Base-by-base conservation (phyloP, 1,139 yeast genomes). In the Pichia sp. region DNA sequence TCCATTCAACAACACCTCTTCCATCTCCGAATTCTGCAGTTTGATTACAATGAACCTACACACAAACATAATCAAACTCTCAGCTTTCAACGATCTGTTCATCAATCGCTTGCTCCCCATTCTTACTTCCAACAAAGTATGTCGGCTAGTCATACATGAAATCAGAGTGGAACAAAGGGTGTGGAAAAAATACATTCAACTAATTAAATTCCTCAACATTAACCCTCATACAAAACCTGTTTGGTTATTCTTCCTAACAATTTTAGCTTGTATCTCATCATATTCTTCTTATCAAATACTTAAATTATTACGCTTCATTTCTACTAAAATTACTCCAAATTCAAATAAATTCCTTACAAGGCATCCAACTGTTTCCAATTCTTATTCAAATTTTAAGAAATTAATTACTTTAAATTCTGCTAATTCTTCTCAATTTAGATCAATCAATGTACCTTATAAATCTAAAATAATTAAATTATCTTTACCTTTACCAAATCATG, bases 381-480 rank as follows among this genome's bases (percentile, higher is more conserved):
- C 40, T n/a, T 25, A 31, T 14, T 10, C 22, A 17, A 34, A 36
- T 24, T 18, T 38, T 6, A 34, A 35, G 36, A 31, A 28, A 4
- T 9, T 11, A 18, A 10, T 28, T 20, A 28, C 22, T 28, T 28
- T 18, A 33, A 40, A 14, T 34, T 30, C 33, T 31, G 40, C 26
- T 22, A 15, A 20, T 28, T 24, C 14, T 5, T 26, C 23, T 12
- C 35, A 39, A 20, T 22, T 19, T 9, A 66, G 83, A 42, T 72
- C 71, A 41, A 68, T 76, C 30, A 66, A 63, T 40, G 71, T 77
- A n/a, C 80, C 81, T 5, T 72, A 69, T 54, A 65, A 67, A 41
- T 56, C 59, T 25, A 70, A 72, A 15, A 67, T 66, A 42, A 58
- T 72, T 18, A 61, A 76, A 33, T 73, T 81, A 28, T 69, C 70